Percentiles rank a stretch among this genome's conserved stretches.
Conservation (phyloP, 2,329 filamentous ascomycete species). For the Monosporascus sp. region DNA sequence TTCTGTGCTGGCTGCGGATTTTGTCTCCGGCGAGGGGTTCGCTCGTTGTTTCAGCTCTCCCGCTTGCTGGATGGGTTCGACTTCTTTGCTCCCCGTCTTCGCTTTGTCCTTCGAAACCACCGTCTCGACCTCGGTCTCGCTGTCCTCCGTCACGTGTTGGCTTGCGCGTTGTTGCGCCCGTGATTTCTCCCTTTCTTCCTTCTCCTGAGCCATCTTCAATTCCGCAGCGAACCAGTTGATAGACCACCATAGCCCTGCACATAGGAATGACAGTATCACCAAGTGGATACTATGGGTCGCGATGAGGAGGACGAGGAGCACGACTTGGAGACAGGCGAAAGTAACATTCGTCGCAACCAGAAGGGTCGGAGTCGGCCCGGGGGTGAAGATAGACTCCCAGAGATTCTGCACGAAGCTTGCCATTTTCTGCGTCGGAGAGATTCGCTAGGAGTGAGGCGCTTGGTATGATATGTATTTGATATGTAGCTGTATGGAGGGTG, state of each 20-base stretch:
- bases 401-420: constrained; percentile 66
- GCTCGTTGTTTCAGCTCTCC: constrained; percentile 47
- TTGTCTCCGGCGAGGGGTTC: constrained; percentile 36
- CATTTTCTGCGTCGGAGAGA: constrained; percentile 34
- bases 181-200: constrained; percentile 37
- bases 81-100: constrained; percentile 33
- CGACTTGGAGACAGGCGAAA: constrained; percentile 77
- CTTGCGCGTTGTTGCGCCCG: constrained; percentile 29
- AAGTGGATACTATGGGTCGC: constrained; percentile 89
- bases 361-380: constrained; percentile 82
- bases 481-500: constrained; percentile 15
- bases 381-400: constrained; percentile 89
- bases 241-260: constrained; percentile 79
- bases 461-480: constrained; percentile 7
- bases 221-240: constrained; percentile 95
- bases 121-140: constrained; percentile 48
- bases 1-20: constrained; percentile 70
- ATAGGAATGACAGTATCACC: constrained; percentile 71
- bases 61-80: constrained; percentile 35
- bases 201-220: constrained; percentile 43
- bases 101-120: constrained; percentile 18
- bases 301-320: constrained; percentile 70
- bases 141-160: constrained; percentile 34
- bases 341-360: constrained; percentile 84
- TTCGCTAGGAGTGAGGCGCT: constrained; percentile 14